Conservation (phyloP, 352 stramenopile species). For the Globisporangium abappressorium region DNA sequence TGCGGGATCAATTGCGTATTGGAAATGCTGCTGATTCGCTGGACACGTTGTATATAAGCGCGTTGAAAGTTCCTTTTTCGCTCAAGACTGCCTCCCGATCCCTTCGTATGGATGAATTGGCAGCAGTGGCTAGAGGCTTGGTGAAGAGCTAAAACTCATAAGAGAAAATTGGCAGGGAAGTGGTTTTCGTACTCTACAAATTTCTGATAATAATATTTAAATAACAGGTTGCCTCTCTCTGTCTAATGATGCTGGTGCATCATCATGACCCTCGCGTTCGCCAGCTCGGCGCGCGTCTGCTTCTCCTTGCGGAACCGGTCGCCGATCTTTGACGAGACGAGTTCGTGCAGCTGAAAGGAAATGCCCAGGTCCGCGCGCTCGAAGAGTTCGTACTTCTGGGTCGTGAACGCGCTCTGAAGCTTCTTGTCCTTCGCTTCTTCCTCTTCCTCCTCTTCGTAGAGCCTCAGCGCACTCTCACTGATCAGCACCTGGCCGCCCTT, state of each 20-base stretch:
- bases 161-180: too few species aligned
- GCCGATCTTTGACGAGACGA: slow-evolving; percentile 36
- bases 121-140: neutral
- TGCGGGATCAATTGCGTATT: too few species aligned
- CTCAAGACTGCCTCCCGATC: neutral
- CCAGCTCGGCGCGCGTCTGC: slow-evolving; percentile 4
- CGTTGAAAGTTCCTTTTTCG: too few species aligned
- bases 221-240: neutral
- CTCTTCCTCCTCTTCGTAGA: slow-evolving; percentile 42
- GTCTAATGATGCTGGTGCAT: slow-evolving; percentile 16
- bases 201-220: neutral
- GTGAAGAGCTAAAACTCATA: neutral
- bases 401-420: slow-evolving; percentile 21
- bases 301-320: slow-evolving; percentile 33
- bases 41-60: too few species aligned
- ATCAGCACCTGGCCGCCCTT: slow-evolving; percentile 70
- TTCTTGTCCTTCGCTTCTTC: slow-evolving; percentile 17
- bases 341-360: slow-evolving; percentile 37
- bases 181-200: neutral
- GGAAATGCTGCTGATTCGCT: too few species aligned
- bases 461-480: slow-evolving; percentile 42
- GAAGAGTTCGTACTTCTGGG: slow-evolving; percentile 26
- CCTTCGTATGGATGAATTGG: neutral
- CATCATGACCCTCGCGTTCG: slow-evolving; percentile 17
- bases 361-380: slow-evolving; percentile 38